Conservation (phyloP, 345 rosid species). For the Gossypium thurberi region DNA sequence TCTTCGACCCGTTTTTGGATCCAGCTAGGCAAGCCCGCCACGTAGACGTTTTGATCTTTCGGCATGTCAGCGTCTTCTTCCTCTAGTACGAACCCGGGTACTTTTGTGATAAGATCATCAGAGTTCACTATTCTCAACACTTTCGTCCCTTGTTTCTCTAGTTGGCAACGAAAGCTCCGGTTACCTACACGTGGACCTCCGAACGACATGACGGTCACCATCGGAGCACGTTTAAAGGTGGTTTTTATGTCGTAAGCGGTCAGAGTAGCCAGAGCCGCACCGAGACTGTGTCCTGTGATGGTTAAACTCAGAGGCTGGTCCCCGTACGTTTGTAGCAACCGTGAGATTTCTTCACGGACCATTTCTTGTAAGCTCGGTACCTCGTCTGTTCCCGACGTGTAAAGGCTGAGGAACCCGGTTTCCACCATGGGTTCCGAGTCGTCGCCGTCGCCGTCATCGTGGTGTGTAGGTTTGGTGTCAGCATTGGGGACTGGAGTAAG, state of each 20-base stretch:
- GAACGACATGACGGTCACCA: conserved; percentile 81
- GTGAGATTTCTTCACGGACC: conserved; percentile 55
- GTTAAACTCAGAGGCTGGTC: conserved; percentile 78
- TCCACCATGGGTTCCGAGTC: conserved; percentile 67
- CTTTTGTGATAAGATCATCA: conserved; percentile 75
- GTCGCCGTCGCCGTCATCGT: neutral
- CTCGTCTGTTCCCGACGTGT: conserved; percentile 44
- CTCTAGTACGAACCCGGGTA: conserved; percentile 73
- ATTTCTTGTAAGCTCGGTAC: conserved; percentile 50
- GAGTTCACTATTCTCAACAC: conserved; percentile 80
- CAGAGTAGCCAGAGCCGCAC: conserved; percentile 80
- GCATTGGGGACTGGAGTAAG: conserved; percentile 25
- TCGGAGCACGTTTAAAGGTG: conserved; percentile 40
- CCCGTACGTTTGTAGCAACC: conserved; percentile 49
- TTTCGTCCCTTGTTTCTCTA: conserved; percentile 69
- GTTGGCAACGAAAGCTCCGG: conserved; percentile 43
- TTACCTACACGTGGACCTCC: conserved; percentile 96
- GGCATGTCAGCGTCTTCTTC: conserved; percentile 24
- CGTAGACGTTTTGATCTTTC: conserved; percentile 7
- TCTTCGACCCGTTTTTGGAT: conserved; percentile 47
- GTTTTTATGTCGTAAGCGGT: conserved; percentile 70
- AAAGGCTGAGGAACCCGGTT: conserved; percentile 77
- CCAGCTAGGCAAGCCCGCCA: conserved; percentile 44
- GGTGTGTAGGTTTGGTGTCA: neutral
- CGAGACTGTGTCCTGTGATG: conserved; percentile 87